These are phyloP conservation scores for Erodium maritimum DNA, from an alignment of 345 rosid species.

Conservation along the genomic window DNA sequence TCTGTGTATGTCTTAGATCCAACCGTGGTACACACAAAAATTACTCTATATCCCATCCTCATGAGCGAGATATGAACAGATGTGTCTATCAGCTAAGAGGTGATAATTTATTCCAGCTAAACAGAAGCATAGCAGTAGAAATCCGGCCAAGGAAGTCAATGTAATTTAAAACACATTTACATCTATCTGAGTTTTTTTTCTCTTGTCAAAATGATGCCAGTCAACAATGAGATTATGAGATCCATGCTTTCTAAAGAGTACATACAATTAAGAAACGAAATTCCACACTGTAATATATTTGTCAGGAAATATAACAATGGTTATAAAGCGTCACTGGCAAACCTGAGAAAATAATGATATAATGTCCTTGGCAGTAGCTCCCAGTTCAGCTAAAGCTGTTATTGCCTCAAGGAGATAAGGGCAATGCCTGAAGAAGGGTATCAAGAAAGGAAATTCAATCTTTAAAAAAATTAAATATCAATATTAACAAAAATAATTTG, in stretches of 20 bases:
- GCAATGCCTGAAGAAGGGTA: slow-evolving; percentile 47
- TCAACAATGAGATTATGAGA: background rate
- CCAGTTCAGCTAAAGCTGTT: slow-evolving; percentile 82
- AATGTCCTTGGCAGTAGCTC: slow-evolving; percentile 78
- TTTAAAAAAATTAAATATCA: background rate
- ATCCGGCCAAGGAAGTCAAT: background rate
- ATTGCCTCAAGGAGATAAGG: slow-evolving; percentile 80
- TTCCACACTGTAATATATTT: background rate
- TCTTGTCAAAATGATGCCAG: background rate
- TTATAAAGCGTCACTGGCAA: slow-evolving; percentile 9
- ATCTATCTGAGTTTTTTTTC: background rate
- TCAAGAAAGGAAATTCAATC: background rate
- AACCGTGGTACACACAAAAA: background rate
- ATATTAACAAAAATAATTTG: background rate
- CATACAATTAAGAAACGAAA: background rate
- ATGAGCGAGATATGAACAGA: background rate
- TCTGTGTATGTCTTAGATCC: background rate
- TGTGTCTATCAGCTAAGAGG: background rate
- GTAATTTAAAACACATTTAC: background rate
- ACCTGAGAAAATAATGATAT: slow-evolving; percentile 79
- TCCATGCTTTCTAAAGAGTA: background rate
- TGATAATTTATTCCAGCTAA: background rate
- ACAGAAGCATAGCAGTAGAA: too few relatives aligned
- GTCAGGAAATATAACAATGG: background rate
- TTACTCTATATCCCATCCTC: background rate